phyloP scores from a whole-genome alignment of 1,284 basidiomycete genomes.

The Cutaneotrichosporon dermatis region DNA sequence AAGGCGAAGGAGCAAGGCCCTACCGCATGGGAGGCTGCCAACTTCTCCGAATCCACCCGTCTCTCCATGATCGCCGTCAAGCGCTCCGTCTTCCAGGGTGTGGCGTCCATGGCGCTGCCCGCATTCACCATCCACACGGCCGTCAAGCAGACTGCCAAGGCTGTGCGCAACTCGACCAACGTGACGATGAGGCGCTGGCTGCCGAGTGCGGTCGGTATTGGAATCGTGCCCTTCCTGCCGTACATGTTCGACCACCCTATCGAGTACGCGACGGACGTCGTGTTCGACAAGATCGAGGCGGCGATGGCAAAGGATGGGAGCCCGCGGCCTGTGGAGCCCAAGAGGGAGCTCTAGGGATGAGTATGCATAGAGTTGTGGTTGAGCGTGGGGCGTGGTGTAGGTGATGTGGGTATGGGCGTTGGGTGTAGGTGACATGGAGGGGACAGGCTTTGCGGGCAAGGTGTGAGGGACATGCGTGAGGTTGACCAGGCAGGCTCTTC shows the following conservation, averaged over 20 bases:
- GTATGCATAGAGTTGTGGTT: too few relatives aligned
- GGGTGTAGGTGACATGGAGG: too few relatives aligned
- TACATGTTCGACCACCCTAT: conserved; percentile 73
- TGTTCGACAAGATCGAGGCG: conserved; percentile 53
- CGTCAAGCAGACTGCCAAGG: conserved; percentile 66
- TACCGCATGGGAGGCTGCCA: conserved; percentile 63
- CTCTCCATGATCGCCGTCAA: conserved; percentile 67
- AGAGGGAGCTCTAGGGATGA: too few relatives aligned
- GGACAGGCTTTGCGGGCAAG: too few relatives aligned
- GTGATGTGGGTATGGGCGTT: too few relatives aligned
- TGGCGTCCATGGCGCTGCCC: conserved; percentile 53
- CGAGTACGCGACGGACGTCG: conserved; percentile 51
- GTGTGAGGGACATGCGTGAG: too few relatives aligned
- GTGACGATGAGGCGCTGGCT: conserved; percentile 68
- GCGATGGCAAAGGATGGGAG: conserved; percentile 26
- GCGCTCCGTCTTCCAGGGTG: conserved; percentile 77
- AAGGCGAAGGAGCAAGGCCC: conserved; percentile 73
- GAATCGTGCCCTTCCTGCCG: conserved; percentile 72
- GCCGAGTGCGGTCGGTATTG: conserved; percentile 59
- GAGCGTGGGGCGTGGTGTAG: too few relatives aligned
- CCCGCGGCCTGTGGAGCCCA: background rate
- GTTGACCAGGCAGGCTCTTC: too few relatives aligned
- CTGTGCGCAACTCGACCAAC: conserved; percentile 10
- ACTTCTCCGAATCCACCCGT: conserved; percentile 71
- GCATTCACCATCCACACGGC: conserved; percentile 70